Conservation (phyloP, 495 filamentous ascomycete species). For the Podospora appendiculata region DNA sequence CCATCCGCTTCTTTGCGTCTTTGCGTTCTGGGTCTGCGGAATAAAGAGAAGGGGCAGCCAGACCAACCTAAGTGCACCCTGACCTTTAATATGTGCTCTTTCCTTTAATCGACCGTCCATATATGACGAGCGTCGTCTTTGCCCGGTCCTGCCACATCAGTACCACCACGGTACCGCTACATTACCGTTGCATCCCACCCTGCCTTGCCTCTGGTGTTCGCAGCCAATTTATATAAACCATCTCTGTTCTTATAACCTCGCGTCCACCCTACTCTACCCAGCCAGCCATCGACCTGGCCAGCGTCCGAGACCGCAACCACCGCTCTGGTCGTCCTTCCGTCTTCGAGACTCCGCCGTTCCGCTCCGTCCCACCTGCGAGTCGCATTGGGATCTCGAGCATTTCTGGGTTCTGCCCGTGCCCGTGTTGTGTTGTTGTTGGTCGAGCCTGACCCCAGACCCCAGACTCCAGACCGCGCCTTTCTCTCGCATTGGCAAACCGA, state of each 20-base stretch:
- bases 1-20: no score
- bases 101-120: constrained; percentile 16
- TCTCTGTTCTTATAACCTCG: not conserved
- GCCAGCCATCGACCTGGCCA: not conserved
- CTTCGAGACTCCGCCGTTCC: constrained; percentile 2
- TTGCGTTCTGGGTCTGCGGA: constrained; percentile 1
- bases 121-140: constrained; percentile 16
- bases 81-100: constrained; percentile 13
- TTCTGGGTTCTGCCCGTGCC: no score
- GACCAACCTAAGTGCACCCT: not conserved
- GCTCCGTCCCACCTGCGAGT: constrained; percentile 10
- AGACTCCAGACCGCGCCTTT: not conserved
- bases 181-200: not conserved
- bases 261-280: not conserved
- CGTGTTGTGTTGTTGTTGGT: no score
- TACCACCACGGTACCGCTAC: not conserved
- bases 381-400: constrained; percentile 8
- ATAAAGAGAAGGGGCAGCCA: constrained; percentile 21
- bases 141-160: constrained; percentile 15
- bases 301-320: not conserved
- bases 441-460: constrained; percentile 1
- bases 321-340: not conserved
- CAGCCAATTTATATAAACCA: not conserved
- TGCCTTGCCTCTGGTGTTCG: not conserved
- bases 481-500: constrained; percentile 11